A percentile compares a stretch with the other conserved stretches of the same genome.
Evolutionary conservation across 2,329 filamentous ascomycete genomes (phyloP).

Genomic region (Penicillium thymicola): DNA sequence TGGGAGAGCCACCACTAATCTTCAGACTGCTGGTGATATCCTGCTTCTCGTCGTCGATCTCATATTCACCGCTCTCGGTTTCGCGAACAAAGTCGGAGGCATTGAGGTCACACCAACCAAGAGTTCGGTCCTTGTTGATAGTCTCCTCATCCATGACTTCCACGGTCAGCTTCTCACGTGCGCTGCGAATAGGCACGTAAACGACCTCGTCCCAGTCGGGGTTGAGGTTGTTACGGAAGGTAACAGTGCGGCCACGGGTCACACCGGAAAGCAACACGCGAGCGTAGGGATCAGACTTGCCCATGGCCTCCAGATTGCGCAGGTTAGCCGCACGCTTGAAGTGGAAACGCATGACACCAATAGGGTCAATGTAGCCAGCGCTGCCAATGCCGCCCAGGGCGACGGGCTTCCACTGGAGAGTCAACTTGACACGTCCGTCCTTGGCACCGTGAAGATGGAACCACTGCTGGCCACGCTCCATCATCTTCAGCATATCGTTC

Average conservation of each 20-base stretch:
- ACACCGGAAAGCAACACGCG: conserved; percentile 86
- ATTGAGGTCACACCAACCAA: conserved; percentile 75
- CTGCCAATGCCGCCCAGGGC: conserved; percentile 75
- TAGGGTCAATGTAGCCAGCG: conserved; percentile 86
- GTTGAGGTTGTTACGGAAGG: conserved; percentile 91
- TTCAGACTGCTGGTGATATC: conserved; percentile 65
- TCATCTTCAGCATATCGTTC: conserved; percentile 86
- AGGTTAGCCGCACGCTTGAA: conserved; percentile 79
- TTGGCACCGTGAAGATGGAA: conserved; percentile 81
- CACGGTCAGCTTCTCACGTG: conserved; percentile 76
- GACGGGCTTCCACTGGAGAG: conserved; percentile 92
- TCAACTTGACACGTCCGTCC: conserved; percentile 84
- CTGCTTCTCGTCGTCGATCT: conserved; percentile 72
- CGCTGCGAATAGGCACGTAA: conserved; percentile 84
- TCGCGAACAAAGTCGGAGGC: conserved; percentile 76
- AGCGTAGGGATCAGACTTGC: conserved; percentile 94
- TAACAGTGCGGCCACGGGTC: conserved; percentile 87
- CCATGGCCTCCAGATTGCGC: conserved; percentile 89
- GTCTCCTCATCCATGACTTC: conserved; percentile 98
- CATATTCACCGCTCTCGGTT: conserved; percentile 75
- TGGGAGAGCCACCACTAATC: conserved; percentile 67
- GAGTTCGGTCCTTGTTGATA: conserved; percentile 81
- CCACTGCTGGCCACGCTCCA: conserved; percentile 93
- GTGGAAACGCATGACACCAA: conserved; percentile 93
- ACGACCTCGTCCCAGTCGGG: conserved; percentile 95